Conservation (phyloP, 2,329 filamentous ascomycete species). For the Botryosphaeria dothidea region DNA sequence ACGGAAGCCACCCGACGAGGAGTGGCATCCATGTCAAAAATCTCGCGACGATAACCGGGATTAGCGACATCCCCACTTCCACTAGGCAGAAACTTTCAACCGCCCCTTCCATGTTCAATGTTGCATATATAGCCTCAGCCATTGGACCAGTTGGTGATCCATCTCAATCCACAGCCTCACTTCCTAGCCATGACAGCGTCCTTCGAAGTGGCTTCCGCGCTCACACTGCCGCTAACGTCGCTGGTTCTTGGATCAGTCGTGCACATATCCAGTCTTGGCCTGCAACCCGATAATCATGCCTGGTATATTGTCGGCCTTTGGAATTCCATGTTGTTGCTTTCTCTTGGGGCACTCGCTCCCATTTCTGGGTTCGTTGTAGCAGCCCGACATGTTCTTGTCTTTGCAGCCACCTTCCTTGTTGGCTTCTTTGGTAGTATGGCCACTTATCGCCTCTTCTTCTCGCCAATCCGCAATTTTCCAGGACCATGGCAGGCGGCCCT, state of each 20-base stretch:
- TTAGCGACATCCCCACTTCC: not conserved
- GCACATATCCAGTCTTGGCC: not conserved
- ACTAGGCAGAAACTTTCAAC: not conserved
- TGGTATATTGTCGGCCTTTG: not conserved
- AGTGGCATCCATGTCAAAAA: not conserved
- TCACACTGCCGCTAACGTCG: not conserved
- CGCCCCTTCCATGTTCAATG: too few relatives aligned
- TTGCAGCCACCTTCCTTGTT: not conserved
- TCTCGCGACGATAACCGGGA: not conserved
- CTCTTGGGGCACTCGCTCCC: not conserved
- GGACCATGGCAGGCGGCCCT: slow-evolving; percentile 7
- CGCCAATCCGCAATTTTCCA: slow-evolving; percentile 33
- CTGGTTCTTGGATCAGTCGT: not conserved
- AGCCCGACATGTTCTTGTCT: not conserved
- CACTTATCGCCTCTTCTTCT: slow-evolving; percentile 42
- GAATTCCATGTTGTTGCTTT: not conserved
- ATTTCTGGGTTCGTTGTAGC: not conserved
- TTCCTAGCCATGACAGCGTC: not conserved
- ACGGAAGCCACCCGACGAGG: too few relatives aligned
- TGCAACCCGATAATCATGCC: not conserved
- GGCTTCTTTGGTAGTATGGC: slow-evolving; percentile 35
- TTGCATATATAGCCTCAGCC: not conserved
- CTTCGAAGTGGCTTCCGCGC: not conserved
- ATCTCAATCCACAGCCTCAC: not conserved
- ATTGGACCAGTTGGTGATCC: not conserved